Evolutionary conservation across 768 basidiomycete genomes (phyloP).

Genomic region (Mycena alexandri): DNA sequence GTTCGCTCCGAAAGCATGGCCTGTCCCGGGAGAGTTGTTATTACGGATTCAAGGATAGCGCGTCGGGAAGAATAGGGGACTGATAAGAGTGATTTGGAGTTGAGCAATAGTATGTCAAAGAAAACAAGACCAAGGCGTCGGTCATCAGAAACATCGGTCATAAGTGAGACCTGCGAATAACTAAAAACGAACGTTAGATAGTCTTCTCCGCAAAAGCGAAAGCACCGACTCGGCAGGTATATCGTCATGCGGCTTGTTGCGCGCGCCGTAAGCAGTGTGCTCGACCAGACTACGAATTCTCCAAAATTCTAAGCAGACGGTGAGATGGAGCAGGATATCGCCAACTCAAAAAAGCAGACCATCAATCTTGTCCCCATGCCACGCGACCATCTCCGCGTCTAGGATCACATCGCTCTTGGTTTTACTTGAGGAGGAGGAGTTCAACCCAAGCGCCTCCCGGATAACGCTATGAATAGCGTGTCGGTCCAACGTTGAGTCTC

Average conservation of each 20-base stretch:
- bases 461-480: conserved; percentile 74
- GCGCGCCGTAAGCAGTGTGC: conserved; percentile 63
- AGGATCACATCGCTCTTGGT: conserved; percentile 61
- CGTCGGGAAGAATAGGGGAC: conserved; percentile 72
- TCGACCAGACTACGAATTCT: conserved; percentile 72
- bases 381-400: conserved; percentile 95
- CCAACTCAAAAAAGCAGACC: conserved; percentile 58
- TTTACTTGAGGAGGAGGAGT: conserved; percentile 21
- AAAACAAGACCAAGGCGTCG: conserved; percentile 86
- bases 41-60: conserved; percentile 67
- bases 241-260: conserved; percentile 44
- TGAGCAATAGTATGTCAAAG: conserved; percentile 85
- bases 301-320: conserved; percentile 75
- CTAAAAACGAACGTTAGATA: conserved; percentile 40
- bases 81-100: conserved; percentile 69
- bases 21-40: conserved; percentile 68
- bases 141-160: conserved; percentile 49
- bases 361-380: conserved; percentile 76
- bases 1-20: conserved; percentile 73
- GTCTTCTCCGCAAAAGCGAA: background rate
- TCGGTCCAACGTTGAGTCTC: conserved; percentile 86
- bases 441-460: conserved; percentile 67
- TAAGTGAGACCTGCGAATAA: conserved; percentile 47
- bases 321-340: background rate
- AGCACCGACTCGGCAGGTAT: conserved; percentile 12